Evolutionary conservation across 768 basidiomycete species (phyloP).

Genomic region (Psilocybe subaeruginosa): DNA sequence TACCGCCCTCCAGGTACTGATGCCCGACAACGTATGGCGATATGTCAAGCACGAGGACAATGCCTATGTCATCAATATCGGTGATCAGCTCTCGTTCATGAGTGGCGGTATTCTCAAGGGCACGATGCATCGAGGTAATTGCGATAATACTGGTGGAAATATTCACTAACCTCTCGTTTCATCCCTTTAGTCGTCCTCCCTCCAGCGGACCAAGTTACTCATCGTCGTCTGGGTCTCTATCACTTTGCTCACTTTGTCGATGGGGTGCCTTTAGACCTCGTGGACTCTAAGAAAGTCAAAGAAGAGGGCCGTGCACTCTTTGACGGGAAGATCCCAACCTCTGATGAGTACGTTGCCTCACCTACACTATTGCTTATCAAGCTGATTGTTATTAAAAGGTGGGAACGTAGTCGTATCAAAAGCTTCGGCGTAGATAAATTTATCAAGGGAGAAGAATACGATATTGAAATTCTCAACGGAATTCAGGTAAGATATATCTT

Average conservation of each 20-base stretch:
- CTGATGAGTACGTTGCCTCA: slow-evolving; percentile 26
- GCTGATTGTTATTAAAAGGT: slow-evolving; percentile 17
- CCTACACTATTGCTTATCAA: not conserved
- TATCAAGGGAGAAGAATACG: slow-evolving; percentile 35
- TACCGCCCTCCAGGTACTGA: slow-evolving; percentile 35
- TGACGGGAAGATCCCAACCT: slow-evolving; percentile 30
- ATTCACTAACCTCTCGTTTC: not conserved
- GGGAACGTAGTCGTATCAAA: slow-evolving; percentile 35
- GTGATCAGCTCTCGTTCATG: slow-evolving; percentile 38
- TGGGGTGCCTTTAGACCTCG: slow-evolving; percentile 27
- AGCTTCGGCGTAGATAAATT: slow-evolving; percentile 33
- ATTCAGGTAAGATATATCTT: slow-evolving; percentile 24
- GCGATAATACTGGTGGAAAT: not conserved
- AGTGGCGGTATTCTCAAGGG: slow-evolving; percentile 36
- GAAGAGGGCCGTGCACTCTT: slow-evolving; percentile 31
- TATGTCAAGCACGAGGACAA: slow-evolving; percentile 36
- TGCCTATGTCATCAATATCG: slow-evolving; percentile 37
- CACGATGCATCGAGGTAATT: slow-evolving; percentile 36
- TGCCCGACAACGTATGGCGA: slow-evolving; percentile 38
- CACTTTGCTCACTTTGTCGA: slow-evolving; percentile 36
- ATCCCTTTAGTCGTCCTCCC: slow-evolving; percentile 32
- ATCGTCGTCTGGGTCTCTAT: slow-evolving; percentile 35
- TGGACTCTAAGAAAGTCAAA: slow-evolving; percentile 33
- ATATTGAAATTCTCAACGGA: slow-evolving; percentile 35
- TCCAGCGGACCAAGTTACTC: slow-evolving; percentile 29